Base-by-base conservation (phyloP, 805 yeast genomes). In the Saccharomycopsis lassenensis region DNA sequence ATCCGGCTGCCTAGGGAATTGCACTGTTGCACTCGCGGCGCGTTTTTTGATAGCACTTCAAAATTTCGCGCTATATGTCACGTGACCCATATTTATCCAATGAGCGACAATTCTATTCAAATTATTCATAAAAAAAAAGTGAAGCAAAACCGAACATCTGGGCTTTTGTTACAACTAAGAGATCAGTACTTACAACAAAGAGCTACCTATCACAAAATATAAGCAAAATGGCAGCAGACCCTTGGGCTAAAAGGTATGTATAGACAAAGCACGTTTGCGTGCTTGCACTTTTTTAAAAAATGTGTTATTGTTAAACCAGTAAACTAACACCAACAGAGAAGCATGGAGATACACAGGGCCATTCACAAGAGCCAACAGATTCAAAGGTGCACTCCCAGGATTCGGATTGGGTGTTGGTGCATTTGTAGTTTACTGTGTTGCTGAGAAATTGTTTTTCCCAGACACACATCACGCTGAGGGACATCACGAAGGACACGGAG, bases 291-390 rank as follows among this genome's bases (percentile, higher is more conserved):
- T 10, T 11, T 11, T 8, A 25, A 25, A 14, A 25, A 11, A 23
- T 31, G 11, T 8, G 12, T 2, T 12, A 12, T 25, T 31, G n/a
- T 17, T 11, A 8, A 14, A 3, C 32, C 6, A 18, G 17, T n/a
- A 36, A 7, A 7, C 21, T 40, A 12, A 12, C 16, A 15, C 19
- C 24, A 31, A 28, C 46, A 77, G 93, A 68, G 94, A 83, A 56
- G 91, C 93, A 31, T 83, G 94, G 94, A 77, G 94, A 67, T 79
- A 75, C 59, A 77, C 74, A 51, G 93, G 91, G 41, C 82, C 76
- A 36, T 84, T 84, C 62, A 67, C 81, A 36, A 73, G 84, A 48
- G 59, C 61, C 33, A 74, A 77, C 58, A 65, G 91, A 48, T 77
- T 74, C 57, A 74, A 67, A 50, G 74, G 74, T 39, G 67, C 82